phyloP scores from a whole-genome alignment of 371 early-diverging fungal genomes.

The Capniomyces stellatus region DNA sequence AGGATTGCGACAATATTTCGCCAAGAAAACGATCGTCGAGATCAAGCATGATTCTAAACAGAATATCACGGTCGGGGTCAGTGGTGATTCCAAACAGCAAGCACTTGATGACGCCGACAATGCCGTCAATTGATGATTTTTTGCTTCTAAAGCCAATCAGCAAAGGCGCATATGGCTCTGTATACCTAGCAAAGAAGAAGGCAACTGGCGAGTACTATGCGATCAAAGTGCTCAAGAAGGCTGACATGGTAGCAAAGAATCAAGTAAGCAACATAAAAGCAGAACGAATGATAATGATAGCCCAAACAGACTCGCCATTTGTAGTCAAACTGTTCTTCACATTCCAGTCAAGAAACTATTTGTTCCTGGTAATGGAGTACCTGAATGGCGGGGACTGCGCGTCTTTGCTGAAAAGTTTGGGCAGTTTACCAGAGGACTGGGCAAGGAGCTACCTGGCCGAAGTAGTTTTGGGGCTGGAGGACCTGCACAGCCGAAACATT shows the following conservation, averaged over 20 bases:
- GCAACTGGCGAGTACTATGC: conserved; percentile 77
- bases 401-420: conserved; percentile 69
- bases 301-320: conserved; percentile 75
- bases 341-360: conserved; percentile 78
- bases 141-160: conserved; percentile 72
- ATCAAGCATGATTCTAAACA: no score
- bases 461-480: conserved; percentile 61
- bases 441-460: conserved; percentile 76
- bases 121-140: conserved; percentile 71
- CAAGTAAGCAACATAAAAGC: conserved; percentile 81
- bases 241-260: conserved; percentile 70
- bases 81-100: conserved; percentile 3
- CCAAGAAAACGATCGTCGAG: no score
- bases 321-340: conserved; percentile 84
- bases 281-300: conserved; percentile 75
- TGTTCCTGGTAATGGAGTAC: conserved; percentile 92
- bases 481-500: conserved; percentile 68
- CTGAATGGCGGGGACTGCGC: conserved; percentile 93
- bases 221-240: conserved; percentile 79
- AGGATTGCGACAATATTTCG: no score
- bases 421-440: conserved; percentile 50
- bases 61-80: neutral
- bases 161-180: conserved; percentile 71
- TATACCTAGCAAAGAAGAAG: conserved; percentile 65
- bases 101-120: conserved; percentile 13